Base-by-base conservation (phyloP, 345 rosid species). In the Laguncularia racemosa region DNA sequence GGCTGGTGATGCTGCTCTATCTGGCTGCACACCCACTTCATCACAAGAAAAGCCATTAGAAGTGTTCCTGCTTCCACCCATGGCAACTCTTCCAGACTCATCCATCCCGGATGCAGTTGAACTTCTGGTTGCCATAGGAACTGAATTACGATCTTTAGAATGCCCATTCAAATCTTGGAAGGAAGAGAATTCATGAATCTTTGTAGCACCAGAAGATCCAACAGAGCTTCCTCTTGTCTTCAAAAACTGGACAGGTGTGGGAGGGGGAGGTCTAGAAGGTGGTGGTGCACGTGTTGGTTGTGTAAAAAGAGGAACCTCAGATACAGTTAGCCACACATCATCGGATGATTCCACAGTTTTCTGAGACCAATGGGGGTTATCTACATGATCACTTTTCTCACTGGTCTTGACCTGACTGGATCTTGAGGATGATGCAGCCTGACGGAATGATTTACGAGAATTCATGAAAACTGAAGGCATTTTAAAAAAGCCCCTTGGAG, bases 261-360 rank as follows among this genome's bases (percentile, higher is more conserved):
- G 75, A 46, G 80, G 83, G 13, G 80, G 76, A 20, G 83, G 80
- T 50, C 83, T 72, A 44, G 80, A 64, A 66, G 83, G 83, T 1
- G 83, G 83, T 20, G 73, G 76, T 26, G 73, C 71, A 58, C 28
- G 64, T 49, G 83, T 75, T 46, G 76, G 79, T 53, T 61, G 67
- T 15, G 83, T 78, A 45, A 64, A 72, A 43, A 78, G 77, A 48
- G 80, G 83, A 58, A 78, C 64, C 66, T 78, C 83, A 3, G 77
- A 75, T 50, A 78, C 83, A 44, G 73, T 70, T 47, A 78, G 78
- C 83, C 83, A 78, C 48, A 70, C 60, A 58, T 72, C 80, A 64
- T 72, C 69, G 48, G 71, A 61, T 50, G 78, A 58, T 38, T 69
- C 78, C 20, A 64, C 45, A 55, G 58, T 20, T 50, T 65, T 67